Evolutionary conservation across 768 basidiomycete genomes (phyloP).

Genomic region (Mycena leptocephala): DNA sequence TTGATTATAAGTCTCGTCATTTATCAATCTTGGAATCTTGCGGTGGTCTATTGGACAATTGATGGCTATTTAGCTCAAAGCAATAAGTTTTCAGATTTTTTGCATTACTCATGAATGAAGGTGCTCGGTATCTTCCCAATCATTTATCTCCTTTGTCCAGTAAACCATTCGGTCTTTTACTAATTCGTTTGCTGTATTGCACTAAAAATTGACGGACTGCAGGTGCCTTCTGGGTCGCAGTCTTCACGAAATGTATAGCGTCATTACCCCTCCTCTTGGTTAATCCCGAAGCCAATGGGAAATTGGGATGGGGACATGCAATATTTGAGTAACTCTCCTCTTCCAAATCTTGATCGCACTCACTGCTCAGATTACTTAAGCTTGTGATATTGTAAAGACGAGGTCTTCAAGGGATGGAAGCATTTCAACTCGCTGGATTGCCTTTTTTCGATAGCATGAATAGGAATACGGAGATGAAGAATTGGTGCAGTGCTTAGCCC

Average conservation of each 20-base stretch:
- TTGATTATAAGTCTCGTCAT: too few relatives aligned
- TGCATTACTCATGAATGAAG: background rate
- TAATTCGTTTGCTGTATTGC: background rate
- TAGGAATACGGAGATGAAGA: conserved; percentile 9
- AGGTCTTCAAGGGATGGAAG: conserved; percentile 3
- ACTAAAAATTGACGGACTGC: background rate
- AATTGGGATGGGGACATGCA: background rate
- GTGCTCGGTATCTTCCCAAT: background rate
- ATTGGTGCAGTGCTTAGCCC: conserved; percentile 13
- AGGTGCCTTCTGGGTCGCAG: conserved; percentile 4
- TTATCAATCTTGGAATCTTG: too few relatives aligned
- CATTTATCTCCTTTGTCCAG: background rate
- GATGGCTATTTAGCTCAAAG: too few relatives aligned
- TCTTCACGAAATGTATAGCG: background rate
- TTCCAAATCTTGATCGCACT: background rate
- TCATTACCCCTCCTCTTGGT: background rate
- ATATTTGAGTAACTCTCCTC: background rate
- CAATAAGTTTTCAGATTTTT: background rate
- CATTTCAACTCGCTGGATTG: background rate
- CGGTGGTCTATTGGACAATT: too few relatives aligned
- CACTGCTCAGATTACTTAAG: background rate
- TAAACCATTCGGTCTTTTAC: background rate
- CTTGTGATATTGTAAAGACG: background rate
- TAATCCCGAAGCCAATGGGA: background rate
- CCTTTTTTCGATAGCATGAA: background rate